Evolutionary conservation across 1,284 basidiomycete genomes (phyloP), one percentile per base, ranked within the genome.

Genomic region (Fomitopsis palustris): DNA sequence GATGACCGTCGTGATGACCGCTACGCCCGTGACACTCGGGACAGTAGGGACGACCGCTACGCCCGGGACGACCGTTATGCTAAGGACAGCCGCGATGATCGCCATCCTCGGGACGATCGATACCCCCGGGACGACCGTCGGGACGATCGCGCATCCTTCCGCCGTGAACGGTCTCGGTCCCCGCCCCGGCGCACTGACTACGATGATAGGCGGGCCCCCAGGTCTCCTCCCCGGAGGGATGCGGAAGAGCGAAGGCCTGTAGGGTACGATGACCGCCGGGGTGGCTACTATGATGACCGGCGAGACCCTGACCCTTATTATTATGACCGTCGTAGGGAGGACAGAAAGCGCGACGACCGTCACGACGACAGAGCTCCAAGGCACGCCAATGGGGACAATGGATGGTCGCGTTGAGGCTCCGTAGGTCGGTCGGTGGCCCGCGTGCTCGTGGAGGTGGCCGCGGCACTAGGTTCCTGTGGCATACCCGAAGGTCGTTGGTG

Each of bases 191-290:
- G 76, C 57, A 65, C 83, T 60, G 78, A 81, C 60, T 80, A 82
- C 60, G 73, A 81, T 62, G 88, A 90, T 67, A 86, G 87, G 75
- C 85, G 87, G 80, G 87, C 86, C 70, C 78, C 84, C 78, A 87
- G 88, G 82, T 91, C 89, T 78, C 86, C 88, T 72, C 81, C 84
- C 56, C 81, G 78, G 79, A 86, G 85, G 81, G 87, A 90, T 68
- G 75, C 77, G 75, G 87, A 90, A 78, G 89, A 91, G 74, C 85
- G 79, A 81, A 87, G 86, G 81, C 82, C 87, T 85, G 84, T 86
- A 87, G 88, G 88, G 86, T 90, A 88, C 84, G 88, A 90, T 84
- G 85, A 88, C 80, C 84, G 88, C 74, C 84, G 87, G 76, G 86
- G 87, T 72, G 84, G 82, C 72, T 75, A 78, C 70, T 72, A 84